phyloP scores from a whole-genome alignment of 192 early-diverging fungal species.

The Backusella macrospora region DNA sequence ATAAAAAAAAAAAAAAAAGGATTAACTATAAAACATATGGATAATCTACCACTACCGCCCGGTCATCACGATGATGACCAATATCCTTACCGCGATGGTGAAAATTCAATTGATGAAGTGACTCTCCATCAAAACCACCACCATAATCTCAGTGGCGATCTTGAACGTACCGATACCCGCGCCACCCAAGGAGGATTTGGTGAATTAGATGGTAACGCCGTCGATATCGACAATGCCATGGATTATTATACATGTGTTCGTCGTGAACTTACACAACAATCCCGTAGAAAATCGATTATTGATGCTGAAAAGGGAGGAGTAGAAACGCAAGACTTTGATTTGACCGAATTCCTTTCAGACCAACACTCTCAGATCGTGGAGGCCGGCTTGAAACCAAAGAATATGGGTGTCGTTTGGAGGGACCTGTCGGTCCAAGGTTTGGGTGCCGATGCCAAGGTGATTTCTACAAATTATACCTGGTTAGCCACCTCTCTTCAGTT shows the following conservation, averaged over 20 bases:
- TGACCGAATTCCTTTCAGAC: slow-evolving; percentile 41
- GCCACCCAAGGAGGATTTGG: slow-evolving; percentile 29
- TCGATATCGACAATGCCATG: slow-evolving; percentile 32
- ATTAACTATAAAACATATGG: background rate
- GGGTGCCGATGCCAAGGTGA: slow-evolving; percentile 42
- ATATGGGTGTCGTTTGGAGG: slow-evolving; percentile 50
- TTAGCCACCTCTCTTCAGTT: slow-evolving; percentile 22
- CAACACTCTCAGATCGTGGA: slow-evolving; percentile 23
- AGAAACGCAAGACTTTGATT: slow-evolving; percentile 40
- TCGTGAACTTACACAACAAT: slow-evolving; percentile 33
- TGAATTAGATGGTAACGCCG: slow-evolving; percentile 36
- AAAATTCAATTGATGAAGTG: background rate
- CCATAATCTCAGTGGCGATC: background rate
- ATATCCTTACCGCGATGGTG: background rate
- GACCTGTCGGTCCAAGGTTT: slow-evolving; percentile 44
- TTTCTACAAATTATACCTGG: slow-evolving; percentile 34
- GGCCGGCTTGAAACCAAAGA: slow-evolving; percentile 49
- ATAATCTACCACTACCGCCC: background rate
- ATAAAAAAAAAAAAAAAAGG: background rate
- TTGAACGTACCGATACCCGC: background rate
- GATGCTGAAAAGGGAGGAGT: slow-evolving; percentile 4
- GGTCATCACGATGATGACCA: background rate
- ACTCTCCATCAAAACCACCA: background rate
- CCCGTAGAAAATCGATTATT: slow-evolving; percentile 9
- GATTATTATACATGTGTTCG: slow-evolving; percentile 20